Percentiles rank a stretch among this genome's conserved stretches.
Evolutionary conservation across 768 basidiomycete species (phyloP).

Genomic region (Lactarius hatsudake): DNA sequence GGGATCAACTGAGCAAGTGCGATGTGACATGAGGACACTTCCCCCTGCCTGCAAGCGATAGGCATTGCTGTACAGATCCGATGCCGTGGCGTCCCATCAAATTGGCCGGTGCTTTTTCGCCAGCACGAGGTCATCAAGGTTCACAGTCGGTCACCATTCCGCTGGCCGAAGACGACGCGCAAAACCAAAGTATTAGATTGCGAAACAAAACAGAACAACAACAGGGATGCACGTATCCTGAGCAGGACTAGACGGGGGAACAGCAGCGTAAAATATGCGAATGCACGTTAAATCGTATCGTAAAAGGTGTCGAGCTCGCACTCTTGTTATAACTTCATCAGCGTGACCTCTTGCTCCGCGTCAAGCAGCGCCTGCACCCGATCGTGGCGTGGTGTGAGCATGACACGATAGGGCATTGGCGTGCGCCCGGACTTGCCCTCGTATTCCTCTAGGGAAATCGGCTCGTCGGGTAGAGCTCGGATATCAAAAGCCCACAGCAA

Average conservation of each 20-base stretch:
- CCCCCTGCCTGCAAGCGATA: neutral
- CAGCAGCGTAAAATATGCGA: neutral
- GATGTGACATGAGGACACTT: neutral
- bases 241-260: neutral
- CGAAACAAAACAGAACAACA: neutral
- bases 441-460: constrained; percentile 46
- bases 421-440: constrained; percentile 47
- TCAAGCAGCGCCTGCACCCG: constrained; percentile 18
- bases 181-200: neutral
- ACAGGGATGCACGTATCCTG: neutral
- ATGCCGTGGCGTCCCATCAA: neutral
- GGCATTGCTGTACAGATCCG: neutral
- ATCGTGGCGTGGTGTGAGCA: constrained; percentile 30
- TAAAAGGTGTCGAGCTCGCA: neutral
- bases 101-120: neutral
- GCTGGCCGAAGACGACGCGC: neutral
- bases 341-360: constrained; percentile 18
- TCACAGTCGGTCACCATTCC: neutral
- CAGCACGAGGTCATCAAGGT: neutral
- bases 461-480: constrained; percentile 41
- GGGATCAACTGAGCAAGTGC: neutral
- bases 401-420: constrained; percentile 43
- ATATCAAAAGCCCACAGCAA: constrained; percentile 50
- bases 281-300: neutral
- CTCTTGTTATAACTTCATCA: constrained; percentile 11